A percentile compares a stretch with the other conserved stretches of the same genome.
Evolutionary conservation across 305 asterid genomes (phyloP).

Genomic region (Fraxinus latifolia): DNA sequence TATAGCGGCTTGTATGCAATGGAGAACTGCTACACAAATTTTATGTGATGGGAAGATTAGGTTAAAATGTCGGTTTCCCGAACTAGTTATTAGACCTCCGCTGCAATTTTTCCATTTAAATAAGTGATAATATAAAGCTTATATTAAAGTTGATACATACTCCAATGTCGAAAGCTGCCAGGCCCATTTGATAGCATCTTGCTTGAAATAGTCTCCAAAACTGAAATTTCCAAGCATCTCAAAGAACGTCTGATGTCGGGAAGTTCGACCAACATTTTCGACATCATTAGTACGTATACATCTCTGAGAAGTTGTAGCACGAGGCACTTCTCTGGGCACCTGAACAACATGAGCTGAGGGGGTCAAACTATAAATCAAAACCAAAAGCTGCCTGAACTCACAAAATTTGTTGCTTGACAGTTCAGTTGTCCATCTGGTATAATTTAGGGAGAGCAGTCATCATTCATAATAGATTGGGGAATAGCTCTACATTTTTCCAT

Average conservation of each 20-base stretch:
- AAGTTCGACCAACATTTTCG: conserved; percentile 89
- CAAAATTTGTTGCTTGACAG: neutral
- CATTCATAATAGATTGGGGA: neutral
- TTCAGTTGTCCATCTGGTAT: neutral
- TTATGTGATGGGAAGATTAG: neutral
- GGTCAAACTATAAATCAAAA: conserved; percentile 22
- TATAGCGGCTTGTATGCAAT: neutral
- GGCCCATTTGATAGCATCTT: conserved; percentile 91
- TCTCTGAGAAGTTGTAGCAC: conserved; percentile 92
- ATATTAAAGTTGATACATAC: conserved; percentile 43
- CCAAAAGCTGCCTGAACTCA: neutral
- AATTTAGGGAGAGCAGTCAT: neutral
- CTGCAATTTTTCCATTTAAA: neutral
- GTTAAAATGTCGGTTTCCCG: neutral
- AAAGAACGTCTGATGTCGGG: conserved; percentile 94
- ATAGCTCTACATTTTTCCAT: neutral
- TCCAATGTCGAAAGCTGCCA: conserved; percentile 89
- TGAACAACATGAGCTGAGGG: conserved; percentile 30
- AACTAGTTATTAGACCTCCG: neutral
- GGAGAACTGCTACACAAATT: neutral
- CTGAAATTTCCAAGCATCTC: conserved; percentile 99
- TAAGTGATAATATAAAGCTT: conserved; percentile 10
- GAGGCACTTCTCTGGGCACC: conserved; percentile 86
- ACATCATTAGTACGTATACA: conserved; percentile 90
- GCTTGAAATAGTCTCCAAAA: conserved; percentile 95